phyloP scores from a whole-genome alignment of 169 alveolate species.

The Eimeria zaria region DNA sequence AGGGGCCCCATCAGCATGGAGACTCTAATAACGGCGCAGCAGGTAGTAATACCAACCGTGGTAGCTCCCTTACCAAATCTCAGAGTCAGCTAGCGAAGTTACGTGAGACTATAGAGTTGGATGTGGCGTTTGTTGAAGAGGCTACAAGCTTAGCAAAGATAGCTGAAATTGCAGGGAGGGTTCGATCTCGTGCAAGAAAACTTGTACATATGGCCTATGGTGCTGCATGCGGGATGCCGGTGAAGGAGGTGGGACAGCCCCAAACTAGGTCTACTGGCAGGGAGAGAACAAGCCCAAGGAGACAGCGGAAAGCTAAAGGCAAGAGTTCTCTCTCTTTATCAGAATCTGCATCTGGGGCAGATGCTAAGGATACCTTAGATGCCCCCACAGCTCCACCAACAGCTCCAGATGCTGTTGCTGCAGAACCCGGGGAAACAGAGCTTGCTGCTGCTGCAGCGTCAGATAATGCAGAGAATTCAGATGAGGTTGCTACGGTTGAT shows the following conservation, averaged over 20 bases:
- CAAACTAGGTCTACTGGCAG: not conserved
- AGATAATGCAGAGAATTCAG: too few relatives aligned
- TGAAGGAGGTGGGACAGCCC: not conserved
- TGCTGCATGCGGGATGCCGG: not conserved
- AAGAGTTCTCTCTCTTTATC: not conserved
- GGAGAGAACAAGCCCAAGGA: not conserved
- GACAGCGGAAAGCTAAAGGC: not conserved
- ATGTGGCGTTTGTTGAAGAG: not conserved
- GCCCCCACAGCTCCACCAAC: not conserved
- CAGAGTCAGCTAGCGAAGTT: not conserved
- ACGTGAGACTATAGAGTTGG: not conserved
- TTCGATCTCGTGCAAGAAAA: not conserved
- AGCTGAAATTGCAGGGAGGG: not conserved
- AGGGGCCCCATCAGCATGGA: too few relatives aligned
- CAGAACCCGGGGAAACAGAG: not conserved
- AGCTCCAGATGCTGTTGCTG: not conserved
- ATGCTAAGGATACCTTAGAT: not conserved
- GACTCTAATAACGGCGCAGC: not conserved
- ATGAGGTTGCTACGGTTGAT: not conserved
- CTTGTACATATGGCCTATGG: not conserved
- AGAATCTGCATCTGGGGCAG: not conserved
- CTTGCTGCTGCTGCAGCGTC: not conserved
- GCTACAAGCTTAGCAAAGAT: not conserved
- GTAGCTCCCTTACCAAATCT: not conserved
- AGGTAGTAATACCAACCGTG: not conserved